Conservation (phyloP, 208 protist species). For the Vickermania ingenoplastis region DNA sequence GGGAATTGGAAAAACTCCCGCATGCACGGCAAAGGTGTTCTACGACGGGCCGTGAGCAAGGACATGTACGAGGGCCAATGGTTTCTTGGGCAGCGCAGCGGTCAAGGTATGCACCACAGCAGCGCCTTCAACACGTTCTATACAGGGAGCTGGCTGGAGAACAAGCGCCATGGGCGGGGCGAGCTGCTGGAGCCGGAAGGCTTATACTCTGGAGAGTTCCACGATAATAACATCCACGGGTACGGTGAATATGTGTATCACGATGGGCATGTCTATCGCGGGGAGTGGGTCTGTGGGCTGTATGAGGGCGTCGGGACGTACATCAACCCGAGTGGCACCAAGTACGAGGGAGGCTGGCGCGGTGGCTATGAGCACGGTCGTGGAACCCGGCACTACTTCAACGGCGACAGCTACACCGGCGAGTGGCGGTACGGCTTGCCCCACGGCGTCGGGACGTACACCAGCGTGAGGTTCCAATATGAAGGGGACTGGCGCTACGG, state of each 20-base stretch:
- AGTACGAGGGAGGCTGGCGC: constrained; percentile 73
- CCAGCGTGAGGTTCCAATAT: constrained; percentile 25
- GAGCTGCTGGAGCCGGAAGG: constrained; percentile 76
- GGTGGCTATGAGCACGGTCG: constrained; percentile 55
- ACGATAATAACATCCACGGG: constrained; percentile 63
- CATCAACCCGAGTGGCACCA: constrained; percentile 49
- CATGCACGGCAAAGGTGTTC: constrained; percentile 73
- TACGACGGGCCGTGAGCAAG: constrained; percentile 33
- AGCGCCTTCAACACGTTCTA: constrained; percentile 57
- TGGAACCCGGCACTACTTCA: constrained; percentile 66
- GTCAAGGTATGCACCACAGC: constrained; percentile 52
- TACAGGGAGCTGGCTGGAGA: constrained; percentile 71
- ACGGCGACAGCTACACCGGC: constrained; percentile 67
- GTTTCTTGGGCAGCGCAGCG: constrained; percentile 69
- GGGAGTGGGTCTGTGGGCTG: constrained; percentile 66
- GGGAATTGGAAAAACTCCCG: constrained; percentile 82
- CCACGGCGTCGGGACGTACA: constrained; percentile 70
- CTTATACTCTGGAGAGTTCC: constrained; percentile 68
- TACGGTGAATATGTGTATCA: constrained; percentile 84
- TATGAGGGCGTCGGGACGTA: constrained; percentile 73
- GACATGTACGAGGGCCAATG: constrained; percentile 87
- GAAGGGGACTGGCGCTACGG: constrained; percentile 76
- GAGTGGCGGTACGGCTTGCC: constrained; percentile 60
- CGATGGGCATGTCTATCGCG: constrained; percentile 86
- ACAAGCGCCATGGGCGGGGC: constrained; percentile 74